Evolutionary conservation across 805 yeast genomes (phyloP).

Genomic region (Candida chauliodis): DNA sequence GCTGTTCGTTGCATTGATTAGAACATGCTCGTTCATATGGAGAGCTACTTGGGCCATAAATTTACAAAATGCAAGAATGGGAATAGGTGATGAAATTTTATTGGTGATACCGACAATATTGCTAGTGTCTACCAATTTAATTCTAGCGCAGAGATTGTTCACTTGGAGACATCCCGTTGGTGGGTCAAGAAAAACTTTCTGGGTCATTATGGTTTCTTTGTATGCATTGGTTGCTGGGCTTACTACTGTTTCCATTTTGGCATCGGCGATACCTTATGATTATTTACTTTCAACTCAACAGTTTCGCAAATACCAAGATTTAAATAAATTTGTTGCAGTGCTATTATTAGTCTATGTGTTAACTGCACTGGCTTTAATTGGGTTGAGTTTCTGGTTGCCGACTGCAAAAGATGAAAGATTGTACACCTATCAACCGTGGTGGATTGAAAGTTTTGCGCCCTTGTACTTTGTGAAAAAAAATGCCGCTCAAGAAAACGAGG

Average conservation of each 20-base stretch:
- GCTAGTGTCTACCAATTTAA: slow-evolving; percentile 54
- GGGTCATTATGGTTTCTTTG: slow-evolving; percentile 44
- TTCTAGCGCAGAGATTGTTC: slow-evolving; percentile 67
- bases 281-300: slow-evolving; percentile 43
- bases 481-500: slow-evolving; percentile 47
- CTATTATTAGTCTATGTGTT: slow-evolving; percentile 45
- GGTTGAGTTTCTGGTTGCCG: slow-evolving; percentile 52
- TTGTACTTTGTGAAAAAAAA: slow-evolving; percentile 55
- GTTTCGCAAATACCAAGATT: slow-evolving; percentile 48
- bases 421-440: slow-evolving; percentile 69
- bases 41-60: slow-evolving; percentile 59
- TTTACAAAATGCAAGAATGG: slow-evolving; percentile 42
- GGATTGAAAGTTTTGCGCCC: slow-evolving; percentile 64
- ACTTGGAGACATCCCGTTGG: slow-evolving; percentile 75
- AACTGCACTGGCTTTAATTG: slow-evolving; percentile 47
- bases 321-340: slow-evolving; percentile 22
- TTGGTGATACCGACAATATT: slow-evolving; percentile 53
- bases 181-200: slow-evolving; percentile 51
- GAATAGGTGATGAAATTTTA: slow-evolving; percentile 56
- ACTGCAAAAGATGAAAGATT: slow-evolving; percentile 47
- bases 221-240: slow-evolving; percentile 54
- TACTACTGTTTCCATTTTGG: slow-evolving; percentile 59
- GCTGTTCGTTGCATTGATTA: slow-evolving; percentile 45
- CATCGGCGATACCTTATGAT: slow-evolving; percentile 59
- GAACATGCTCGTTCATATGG: slow-evolving; percentile 54